Evolutionary conservation across 768 basidiomycete genomes (phyloP).

Genomic region (Lactifluus subvellereus): DNA sequence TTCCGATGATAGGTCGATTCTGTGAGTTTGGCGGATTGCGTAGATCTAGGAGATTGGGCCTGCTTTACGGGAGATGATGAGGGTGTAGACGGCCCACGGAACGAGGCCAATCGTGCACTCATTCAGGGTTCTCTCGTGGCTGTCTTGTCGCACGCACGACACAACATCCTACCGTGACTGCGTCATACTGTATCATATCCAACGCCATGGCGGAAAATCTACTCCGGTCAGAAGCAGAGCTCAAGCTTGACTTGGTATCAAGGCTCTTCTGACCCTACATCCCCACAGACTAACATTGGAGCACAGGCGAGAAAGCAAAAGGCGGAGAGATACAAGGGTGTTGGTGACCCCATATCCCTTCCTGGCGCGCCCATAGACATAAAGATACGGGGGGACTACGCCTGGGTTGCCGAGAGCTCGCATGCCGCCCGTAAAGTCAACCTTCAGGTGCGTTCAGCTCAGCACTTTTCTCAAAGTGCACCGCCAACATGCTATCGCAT

Average conservation of each 20-base stretch:
- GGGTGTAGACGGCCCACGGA: conserved; percentile 75
- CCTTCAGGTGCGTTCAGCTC: conserved; percentile 51
- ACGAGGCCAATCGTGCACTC: conserved; percentile 64
- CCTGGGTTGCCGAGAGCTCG: conserved; percentile 88
- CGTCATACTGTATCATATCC: not conserved
- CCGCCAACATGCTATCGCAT: not conserved
- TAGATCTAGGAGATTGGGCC: conserved; percentile 35
- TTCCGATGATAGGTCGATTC: conserved; percentile 83
- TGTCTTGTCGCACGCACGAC: too few relatives aligned
- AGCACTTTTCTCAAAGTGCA: not conserved
- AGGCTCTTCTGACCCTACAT: not conserved
- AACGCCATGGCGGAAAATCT: conserved; percentile 3
- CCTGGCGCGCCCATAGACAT: conserved; percentile 70
- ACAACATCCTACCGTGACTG: too few relatives aligned
- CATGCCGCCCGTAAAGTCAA: conserved; percentile 67
- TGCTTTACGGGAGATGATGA: conserved; percentile 55
- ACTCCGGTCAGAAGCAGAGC: conserved; percentile 38
- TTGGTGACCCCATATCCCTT: conserved; percentile 78
- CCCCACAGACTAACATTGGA: conserved; percentile 2
- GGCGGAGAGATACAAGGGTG: conserved; percentile 56
- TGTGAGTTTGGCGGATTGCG: conserved; percentile 36
- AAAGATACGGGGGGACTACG: conserved; percentile 54
- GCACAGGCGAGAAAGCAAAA: conserved; percentile 66
- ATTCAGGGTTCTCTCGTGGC: conserved; percentile 26
- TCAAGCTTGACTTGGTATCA: conserved; percentile 52